These are phyloP conservation scores for Kregervanrija pseudodelftensis DNA, from an alignment of 805 yeast genomes.

Conservation along the genomic window DNA sequence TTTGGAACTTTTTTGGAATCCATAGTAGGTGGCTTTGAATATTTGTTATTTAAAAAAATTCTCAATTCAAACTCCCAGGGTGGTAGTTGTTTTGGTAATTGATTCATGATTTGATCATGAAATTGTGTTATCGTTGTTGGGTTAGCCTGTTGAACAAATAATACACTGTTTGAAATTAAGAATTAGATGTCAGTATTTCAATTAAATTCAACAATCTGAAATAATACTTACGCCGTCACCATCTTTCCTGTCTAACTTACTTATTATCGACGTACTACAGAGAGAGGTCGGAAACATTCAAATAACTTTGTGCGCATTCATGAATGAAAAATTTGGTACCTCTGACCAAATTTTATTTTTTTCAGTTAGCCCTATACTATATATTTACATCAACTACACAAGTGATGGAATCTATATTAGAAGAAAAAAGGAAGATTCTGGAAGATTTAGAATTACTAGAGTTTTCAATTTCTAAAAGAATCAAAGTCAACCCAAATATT, in stretches of 20 bases:
- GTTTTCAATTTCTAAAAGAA: constrained; percentile 52
- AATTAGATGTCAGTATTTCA: constrained; percentile 1
- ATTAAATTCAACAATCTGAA: too few species aligned
- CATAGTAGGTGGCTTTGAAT: constrained; percentile 35
- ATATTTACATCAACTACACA: not conserved
- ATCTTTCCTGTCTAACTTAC: constrained; percentile 8
- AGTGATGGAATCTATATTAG: constrained; percentile 23
- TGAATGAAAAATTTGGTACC: not conserved
- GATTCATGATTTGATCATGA: constrained; percentile 65
- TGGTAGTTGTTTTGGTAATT: constrained; percentile 52
- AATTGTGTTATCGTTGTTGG: constrained; percentile 60
- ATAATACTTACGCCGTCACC: constrained; percentile 29
- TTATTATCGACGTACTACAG: not conserved
- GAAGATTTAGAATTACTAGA: constrained; percentile 75
- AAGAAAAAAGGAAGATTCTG: constrained; percentile 30
- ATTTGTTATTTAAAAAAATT: constrained; percentile 58
- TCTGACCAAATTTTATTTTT: not conserved
- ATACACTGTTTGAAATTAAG: constrained; percentile 22
- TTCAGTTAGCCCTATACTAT: not conserved
- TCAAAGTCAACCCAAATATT: constrained; percentile 54
- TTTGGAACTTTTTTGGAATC: constrained; percentile 32
- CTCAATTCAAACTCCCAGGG: constrained; percentile 66
- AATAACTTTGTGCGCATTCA: not conserved
- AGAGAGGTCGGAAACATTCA: not conserved
- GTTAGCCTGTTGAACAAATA: constrained; percentile 36